Conservation (phyloP, 1,284 basidiomycete genomes). For the Rhodofomes roseus region DNA sequence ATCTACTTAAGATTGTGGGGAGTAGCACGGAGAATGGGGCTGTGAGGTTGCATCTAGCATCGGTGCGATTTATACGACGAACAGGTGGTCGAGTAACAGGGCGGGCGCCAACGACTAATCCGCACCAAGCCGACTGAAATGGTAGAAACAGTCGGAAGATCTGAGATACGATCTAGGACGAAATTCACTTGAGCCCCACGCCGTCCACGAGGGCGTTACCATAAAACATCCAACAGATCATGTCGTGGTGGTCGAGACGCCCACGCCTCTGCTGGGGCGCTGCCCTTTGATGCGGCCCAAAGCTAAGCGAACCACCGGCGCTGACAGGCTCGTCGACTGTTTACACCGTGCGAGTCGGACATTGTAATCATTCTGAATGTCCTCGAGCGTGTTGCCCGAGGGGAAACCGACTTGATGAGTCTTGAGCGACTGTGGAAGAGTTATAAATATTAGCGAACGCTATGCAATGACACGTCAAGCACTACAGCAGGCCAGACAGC, state of each 20-base stretch:
- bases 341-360: background rate
- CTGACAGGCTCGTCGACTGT: background rate
- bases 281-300: background rate
- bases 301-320: background rate
- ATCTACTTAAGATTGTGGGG: background rate
- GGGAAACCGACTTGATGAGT: background rate
- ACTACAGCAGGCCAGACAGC: background rate
- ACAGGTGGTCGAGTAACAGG: background rate
- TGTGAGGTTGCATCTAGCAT: background rate
- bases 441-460: background rate
- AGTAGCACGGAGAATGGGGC: background rate
- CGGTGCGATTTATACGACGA: constrained; percentile 1
- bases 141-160: background rate
- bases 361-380: background rate
- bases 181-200: background rate
- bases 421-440: background rate
- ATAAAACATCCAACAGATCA: background rate
- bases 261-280: background rate
- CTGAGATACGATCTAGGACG: constrained; percentile 3
- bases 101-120: constrained; percentile 4
- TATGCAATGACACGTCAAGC: background rate
- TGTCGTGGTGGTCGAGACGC: background rate
- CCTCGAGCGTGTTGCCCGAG: background rate
- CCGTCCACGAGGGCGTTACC: constrained; percentile 3
- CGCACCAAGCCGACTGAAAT: constrained; percentile 1